Conservation (phyloP, 2,329 filamentous ascomycete species). For the Fusarium fracticaudum region DNA sequence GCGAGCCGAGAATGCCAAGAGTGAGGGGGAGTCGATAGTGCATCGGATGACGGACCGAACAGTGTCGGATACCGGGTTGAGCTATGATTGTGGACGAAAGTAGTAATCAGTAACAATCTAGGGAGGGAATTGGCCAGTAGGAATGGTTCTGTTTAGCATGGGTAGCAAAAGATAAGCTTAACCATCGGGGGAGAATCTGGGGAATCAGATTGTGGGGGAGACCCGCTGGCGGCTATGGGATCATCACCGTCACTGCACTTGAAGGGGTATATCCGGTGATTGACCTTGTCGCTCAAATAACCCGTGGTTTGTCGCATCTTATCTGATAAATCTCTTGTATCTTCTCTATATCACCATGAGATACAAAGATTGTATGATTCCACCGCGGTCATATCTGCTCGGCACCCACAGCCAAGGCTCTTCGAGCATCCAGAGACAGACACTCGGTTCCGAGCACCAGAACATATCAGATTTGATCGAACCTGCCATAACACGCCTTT, state of each 20-base stretch:
- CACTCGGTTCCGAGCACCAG: background rate
- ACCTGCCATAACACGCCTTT: rapidly evolving
- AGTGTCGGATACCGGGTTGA: slow-evolving; percentile 18
- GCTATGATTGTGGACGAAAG: background rate
- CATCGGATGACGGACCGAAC: slow-evolving; percentile 1
- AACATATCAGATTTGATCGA: too few relatives aligned
- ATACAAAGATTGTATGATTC: background rate
- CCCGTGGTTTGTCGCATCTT: rapidly evolving
- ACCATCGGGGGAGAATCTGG: background rate
- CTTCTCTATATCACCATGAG: rapidly evolving
- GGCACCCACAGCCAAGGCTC: background rate
- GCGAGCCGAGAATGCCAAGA: slow-evolving; percentile 11
- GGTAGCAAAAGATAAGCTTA: background rate
- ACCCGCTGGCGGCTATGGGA: slow-evolving; percentile 1
- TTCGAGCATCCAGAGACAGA: too few relatives aligned
- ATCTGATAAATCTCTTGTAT: background rate
- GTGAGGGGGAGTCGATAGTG: slow-evolving; percentile 10
- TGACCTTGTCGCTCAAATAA: background rate
- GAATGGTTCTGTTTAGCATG: background rate
- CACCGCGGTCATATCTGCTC: background rate
- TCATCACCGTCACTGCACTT: background rate
- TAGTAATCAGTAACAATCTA: background rate
- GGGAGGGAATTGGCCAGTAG: background rate
- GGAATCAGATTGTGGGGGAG: background rate
- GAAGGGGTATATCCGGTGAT: background rate